Percentiles rank a stretch among this genome's conserved stretches.
These are phyloP conservation scores for Fomitopsis palustris DNA, from an alignment of 1,284 basidiomycete species.

Conservation along the genomic window DNA sequence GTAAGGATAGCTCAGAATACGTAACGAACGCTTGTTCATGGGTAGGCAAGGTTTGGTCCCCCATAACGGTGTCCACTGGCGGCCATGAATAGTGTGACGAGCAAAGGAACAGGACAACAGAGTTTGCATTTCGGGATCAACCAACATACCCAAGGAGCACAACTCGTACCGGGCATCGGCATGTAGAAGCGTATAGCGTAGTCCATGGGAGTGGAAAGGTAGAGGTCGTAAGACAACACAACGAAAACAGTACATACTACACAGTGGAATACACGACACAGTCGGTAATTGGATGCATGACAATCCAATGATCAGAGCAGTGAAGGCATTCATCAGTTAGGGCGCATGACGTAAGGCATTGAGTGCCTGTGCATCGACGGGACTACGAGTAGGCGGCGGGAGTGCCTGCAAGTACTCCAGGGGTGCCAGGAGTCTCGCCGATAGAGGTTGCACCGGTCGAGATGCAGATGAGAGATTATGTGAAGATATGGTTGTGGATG, in stretches of 20 bases:
- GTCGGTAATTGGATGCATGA: not conserved
- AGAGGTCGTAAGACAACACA: not conserved
- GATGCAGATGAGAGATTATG: not conserved
- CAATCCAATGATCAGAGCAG: too few species aligned
- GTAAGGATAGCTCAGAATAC: too few species aligned
- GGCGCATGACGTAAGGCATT: constrained; percentile 11
- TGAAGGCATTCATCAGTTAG: not conserved
- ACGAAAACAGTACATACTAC: not conserved
- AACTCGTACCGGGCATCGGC: not conserved
- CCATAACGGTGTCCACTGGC: too few species aligned
- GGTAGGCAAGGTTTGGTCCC: too few species aligned
- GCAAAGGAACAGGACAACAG: too few species aligned
- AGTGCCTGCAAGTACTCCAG: constrained; percentile 30
- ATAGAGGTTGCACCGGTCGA: not conserved
- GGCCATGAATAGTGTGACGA: too few species aligned
- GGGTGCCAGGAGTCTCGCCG: constrained; percentile 20
- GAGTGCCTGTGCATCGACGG: constrained; percentile 27
- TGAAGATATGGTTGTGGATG: not conserved
- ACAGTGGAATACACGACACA: not conserved
- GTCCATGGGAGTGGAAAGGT: not conserved
- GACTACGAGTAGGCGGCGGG: constrained; percentile 25
- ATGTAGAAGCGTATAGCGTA: not conserved
- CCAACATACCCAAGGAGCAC: not conserved
- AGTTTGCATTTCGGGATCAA: not conserved
- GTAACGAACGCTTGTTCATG: too few species aligned